Percentiles rank a stretch among this genome's conserved stretches.
phyloP scores from a whole-genome alignment of 2,329 filamentous ascomycete genomes.

The Exophiala spinifera region DNA sequence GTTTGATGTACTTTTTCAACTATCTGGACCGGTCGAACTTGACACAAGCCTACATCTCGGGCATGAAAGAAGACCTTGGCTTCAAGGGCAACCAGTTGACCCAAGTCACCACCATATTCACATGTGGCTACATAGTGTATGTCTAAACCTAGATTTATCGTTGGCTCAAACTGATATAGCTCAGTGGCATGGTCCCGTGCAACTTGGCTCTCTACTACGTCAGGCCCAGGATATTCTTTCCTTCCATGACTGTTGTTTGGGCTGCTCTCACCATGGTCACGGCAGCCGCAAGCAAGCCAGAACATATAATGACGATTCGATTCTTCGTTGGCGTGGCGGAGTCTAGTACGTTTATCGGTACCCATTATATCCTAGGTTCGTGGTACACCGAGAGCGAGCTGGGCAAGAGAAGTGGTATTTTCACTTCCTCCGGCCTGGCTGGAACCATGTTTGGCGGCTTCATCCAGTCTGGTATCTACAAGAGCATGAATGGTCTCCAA shows the following conservation, averaged over 20 bases:
- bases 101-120: conserved; percentile 31
- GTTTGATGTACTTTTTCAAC: conserved; percentile 43
- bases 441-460: conserved; percentile 32
- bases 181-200: conserved; percentile 32
- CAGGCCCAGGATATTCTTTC: conserved; percentile 34
- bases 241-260: conserved; percentile 34
- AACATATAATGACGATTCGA: conserved; percentile 25
- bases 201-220: conserved; percentile 34
- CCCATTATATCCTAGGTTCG: conserved; percentile 30
- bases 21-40: conserved; percentile 48
- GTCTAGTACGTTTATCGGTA: conserved; percentile 28
- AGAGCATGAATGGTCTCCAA: background rate
- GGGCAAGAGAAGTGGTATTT: conserved; percentile 39
- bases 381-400: conserved; percentile 34
- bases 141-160: background rate
- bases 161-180: background rate
- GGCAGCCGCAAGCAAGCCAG: conserved; percentile 12
- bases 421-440: conserved; percentile 43
- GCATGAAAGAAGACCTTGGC: conserved; percentile 36
- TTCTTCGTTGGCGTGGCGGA: conserved; percentile 25
- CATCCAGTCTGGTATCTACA: background rate
- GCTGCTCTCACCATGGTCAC: conserved; percentile 32
- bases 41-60: conserved; percentile 38
- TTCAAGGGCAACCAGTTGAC: conserved; percentile 35
- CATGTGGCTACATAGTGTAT: conserved; percentile 22